Evolutionary conservation across 2,329 filamentous ascomycete genomes (phyloP), one percentile per base, ranked within the genome.

Genomic region (Arachnomyces sp.): DNA sequence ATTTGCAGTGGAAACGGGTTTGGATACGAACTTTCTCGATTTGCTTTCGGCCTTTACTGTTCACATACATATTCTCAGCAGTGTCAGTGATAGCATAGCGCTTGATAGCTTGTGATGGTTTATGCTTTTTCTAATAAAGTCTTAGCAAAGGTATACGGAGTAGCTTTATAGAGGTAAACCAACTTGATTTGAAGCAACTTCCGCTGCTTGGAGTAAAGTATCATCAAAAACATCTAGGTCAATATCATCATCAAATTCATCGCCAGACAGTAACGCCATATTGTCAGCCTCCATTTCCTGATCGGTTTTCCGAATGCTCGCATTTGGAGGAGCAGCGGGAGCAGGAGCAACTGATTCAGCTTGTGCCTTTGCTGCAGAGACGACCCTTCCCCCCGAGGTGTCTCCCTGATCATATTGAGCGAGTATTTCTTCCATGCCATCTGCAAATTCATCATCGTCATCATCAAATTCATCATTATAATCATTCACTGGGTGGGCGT

Each of bases 21-120:
- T n/a, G 33, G 34, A 21, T 38, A 28, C 66, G 58, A 65, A 89
- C 87, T 77, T 92, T 89, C 62, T 94, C 84, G 32, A 71, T 70
- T 37, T 70, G 72, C 36, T 67, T 62, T 48, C 75, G 71, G 33
- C 82, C 80, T 49, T 72, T 74, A 15, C 75, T 69, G 60, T 82
- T 78, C 43, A 69, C 67, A 61, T 86, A 94, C 34, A 80, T 73
- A 51, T 76, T 77, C 45, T 85, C 77, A 44, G 84, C 67, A 50
- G 89, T 77, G 56, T 82, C 79, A 49, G 81, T 83, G 52, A 95
- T 76, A 47, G 89, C 71, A 66, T 94, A 95, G 50, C 90, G 82
- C 64, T 94, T 87, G 55, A 94, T 93, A 35, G 82, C 78, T 67
- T 79, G 60, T 43, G 61, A 82, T 52, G 74, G 68, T 60, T 81